Percentiles rank a stretch among this genome's conserved stretches.
Evolutionary conservation across 1,284 basidiomycete genomes (phyloP).

Genomic region (Sporisorium scitamineum): DNA sequence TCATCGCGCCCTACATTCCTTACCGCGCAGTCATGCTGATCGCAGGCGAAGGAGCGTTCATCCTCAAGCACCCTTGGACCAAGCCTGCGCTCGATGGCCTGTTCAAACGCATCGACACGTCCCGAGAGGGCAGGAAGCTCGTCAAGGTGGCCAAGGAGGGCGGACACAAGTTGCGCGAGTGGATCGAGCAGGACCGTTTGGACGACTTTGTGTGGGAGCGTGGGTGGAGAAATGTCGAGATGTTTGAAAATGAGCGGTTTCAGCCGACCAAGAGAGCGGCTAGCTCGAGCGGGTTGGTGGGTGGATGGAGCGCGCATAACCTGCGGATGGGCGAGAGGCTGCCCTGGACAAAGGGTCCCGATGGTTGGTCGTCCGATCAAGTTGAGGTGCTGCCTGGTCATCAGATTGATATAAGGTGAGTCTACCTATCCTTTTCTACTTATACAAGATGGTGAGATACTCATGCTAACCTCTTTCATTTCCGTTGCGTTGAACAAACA

Average conservation of each 20-base stretch:
- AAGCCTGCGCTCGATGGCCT: slow-evolving; percentile 60
- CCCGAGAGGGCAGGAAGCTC: slow-evolving; percentile 41
- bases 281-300: slow-evolving; percentile 36
- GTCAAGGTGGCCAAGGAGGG: slow-evolving; percentile 43
- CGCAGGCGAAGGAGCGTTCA: slow-evolving; percentile 64
- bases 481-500: neutral
- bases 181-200: slow-evolving; percentile 64
- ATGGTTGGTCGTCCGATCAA: slow-evolving; percentile 60
- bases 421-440: neutral
- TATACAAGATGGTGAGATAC: neutral
- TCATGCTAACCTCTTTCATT: slow-evolving; percentile 33
- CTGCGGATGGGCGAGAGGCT: slow-evolving; percentile 51
- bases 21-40: slow-evolving; percentile 60
- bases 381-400: slow-evolving; percentile 50
- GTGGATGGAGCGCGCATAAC: slow-evolving; percentile 54
- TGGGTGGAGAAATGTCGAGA: slow-evolving; percentile 66
- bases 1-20: slow-evolving; percentile 64
- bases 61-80: slow-evolving; percentile 66
- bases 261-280: slow-evolving; percentile 20
- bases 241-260: slow-evolving; percentile 65
- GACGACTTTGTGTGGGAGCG: slow-evolving; percentile 64
- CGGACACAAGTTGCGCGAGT: slow-evolving; percentile 51
- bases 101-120: slow-evolving; percentile 37
- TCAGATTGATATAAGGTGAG: slow-evolving; percentile 56
- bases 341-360: slow-evolving; percentile 63